Evolutionary conservation across 202 grass and related monocot genomes (phyloP).

Genomic region (Hordeum pubiflorum): DNA sequence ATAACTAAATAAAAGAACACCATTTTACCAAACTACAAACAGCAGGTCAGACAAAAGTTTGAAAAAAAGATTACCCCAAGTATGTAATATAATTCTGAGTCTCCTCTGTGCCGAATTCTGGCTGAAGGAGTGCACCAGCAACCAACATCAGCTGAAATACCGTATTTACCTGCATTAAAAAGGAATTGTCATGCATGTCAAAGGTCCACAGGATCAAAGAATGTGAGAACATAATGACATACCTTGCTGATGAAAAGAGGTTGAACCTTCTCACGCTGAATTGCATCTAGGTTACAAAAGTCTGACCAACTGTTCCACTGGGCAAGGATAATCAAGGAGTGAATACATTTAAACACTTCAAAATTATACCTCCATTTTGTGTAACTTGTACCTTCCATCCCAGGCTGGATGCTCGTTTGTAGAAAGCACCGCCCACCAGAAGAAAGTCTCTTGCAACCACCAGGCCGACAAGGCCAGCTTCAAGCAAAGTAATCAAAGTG

Average conservation of each 20-base stretch:
- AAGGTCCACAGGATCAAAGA: slow-evolving; percentile 20
- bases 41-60: background rate
- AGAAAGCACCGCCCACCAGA: slow-evolving; percentile 81
- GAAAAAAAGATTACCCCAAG: slow-evolving; percentile 42
- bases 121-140: slow-evolving; percentile 78
- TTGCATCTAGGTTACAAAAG: slow-evolving; percentile 71
- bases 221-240: slow-evolving; percentile 10
- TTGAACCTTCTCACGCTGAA: slow-evolving; percentile 62
- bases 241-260: slow-evolving; percentile 98
- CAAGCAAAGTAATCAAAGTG: slow-evolving; percentile 16
- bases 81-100: slow-evolving; percentile 64
- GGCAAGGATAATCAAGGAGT: background rate
- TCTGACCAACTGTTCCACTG: slow-evolving; percentile 93
- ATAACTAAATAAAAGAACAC: background rate
- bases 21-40: slow-evolving; percentile 1
- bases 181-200: slow-evolving; percentile 20
- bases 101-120: slow-evolving; percentile 73
- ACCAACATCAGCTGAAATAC: slow-evolving; percentile 91
- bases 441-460: slow-evolving; percentile 71
- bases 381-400: slow-evolving; percentile 68
- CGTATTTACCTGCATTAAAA: slow-evolving; percentile 65
- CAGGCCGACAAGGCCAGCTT: slow-evolving; percentile 78
- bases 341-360: slow-evolving; percentile 12
- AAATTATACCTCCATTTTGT: background rate
- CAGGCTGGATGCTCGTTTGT: slow-evolving; percentile 75